A percentile compares a stretch with the other conserved stretches of the same genome.
Conservation (phyloP, 169 alveolate genomes). For the Eimeria brunetti region DNA sequence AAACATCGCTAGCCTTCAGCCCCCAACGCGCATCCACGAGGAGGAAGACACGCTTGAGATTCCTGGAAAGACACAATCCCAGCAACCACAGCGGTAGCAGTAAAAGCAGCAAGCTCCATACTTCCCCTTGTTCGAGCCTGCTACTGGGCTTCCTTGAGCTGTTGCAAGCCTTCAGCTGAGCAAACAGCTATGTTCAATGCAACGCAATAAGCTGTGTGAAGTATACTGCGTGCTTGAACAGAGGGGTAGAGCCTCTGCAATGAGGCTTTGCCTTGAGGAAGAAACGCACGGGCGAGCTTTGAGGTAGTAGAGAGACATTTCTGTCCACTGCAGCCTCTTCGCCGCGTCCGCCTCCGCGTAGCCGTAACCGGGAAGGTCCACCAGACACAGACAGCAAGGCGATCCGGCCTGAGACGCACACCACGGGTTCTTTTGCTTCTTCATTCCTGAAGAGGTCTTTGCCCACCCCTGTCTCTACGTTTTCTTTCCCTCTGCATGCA, state of each 20-base stretch:
- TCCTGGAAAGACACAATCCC: neutral
- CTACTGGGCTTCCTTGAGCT: neutral
- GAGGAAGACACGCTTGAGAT: slow-evolving; percentile 74
- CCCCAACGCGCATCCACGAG: slow-evolving; percentile 77
- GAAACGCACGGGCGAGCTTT: slow-evolving; percentile 75
- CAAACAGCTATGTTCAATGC: neutral
- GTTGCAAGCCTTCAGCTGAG: neutral
- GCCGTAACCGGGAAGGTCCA: slow-evolving; percentile 84
- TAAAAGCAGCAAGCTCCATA: neutral
- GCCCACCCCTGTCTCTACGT: neutral
- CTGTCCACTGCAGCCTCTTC: slow-evolving; percentile 82
- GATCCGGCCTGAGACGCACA: slow-evolving; percentile 74
- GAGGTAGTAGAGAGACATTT: slow-evolving; percentile 78
- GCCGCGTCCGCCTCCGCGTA: slow-evolving; percentile 80
- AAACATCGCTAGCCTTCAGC: slow-evolving; percentile 69
- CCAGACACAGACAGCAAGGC: slow-evolving; percentile 76
- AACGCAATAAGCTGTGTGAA: neutral
- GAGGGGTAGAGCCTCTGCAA: neutral
- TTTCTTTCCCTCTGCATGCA: neutral
- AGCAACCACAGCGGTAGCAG: slow-evolving; percentile 3
- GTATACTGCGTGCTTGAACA: neutral
- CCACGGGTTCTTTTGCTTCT: neutral
- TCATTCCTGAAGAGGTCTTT: neutral
- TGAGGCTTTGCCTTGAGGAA: neutral
- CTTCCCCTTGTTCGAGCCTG: neutral